Evolutionary conservation across 208 protist species (phyloP), one percentile per base, ranked within the genome.

Genomic region (Crithidia mellificae): DNA sequence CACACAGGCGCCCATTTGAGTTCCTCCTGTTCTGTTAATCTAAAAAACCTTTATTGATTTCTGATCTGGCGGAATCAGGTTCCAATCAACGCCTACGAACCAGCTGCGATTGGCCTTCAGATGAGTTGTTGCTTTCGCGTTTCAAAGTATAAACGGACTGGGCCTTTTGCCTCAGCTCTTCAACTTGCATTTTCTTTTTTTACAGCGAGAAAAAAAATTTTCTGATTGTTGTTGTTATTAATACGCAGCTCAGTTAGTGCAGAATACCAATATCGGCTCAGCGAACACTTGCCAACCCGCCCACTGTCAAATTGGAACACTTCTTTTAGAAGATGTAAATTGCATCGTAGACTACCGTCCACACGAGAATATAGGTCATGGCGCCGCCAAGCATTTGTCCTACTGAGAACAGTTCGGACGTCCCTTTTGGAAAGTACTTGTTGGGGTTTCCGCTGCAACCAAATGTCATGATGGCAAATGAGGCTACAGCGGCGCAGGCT

Each of bases 341-440:
- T 24, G 85, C 82, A 55, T 95, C 88, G 57, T 95, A 95, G n/a
- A 79, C 72, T 4, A 95, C 84, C 7, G 86, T 95, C 90, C 90
- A 95, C 1, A 83, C 83, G 24, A 95, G 80, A 55, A 95, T 80
- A 69, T 83, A 95, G 6, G 90, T 91, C 85, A 95, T 90, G 25
- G 62, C 81, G 20, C 87, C 90, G 19, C 61, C 72, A 5, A 88
- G 64, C 24, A 95, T 73, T 22, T 73, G 78, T 34, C 77, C 78
- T 34, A 92, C 76, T 22, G 85, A 87, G 53, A 95, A 92, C 6
- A 93, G 57, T 14, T 87, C 71, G 29, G 80, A 77, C 36, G 67
- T 77, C 17, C 90, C 87, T 30, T 80, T 84, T 4, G 90, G 90
- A 46, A 95, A 92, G 73, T 86, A 95, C 51, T 77, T 77, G n/a